Conservation (phyloP, 1,284 basidiomycete genomes). For the Boletus mariae region DNA sequence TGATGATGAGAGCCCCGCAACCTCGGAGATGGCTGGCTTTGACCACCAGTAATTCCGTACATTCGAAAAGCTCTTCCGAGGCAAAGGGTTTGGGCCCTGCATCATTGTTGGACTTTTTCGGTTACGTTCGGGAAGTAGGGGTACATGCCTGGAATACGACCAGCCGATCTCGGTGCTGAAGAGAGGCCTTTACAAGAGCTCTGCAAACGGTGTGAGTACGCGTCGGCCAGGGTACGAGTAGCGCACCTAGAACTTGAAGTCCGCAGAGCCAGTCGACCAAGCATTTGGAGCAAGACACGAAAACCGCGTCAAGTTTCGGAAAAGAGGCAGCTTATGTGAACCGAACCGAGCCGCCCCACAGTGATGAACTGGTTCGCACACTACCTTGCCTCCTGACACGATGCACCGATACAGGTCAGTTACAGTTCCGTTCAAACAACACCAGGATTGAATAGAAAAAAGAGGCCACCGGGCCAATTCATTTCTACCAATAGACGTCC, state of each 20-base stretch:
- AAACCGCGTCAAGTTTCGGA: neutral
- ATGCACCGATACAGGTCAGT: slow-evolving; percentile 30
- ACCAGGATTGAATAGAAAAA: neutral
- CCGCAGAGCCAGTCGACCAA: slow-evolving; percentile 28
- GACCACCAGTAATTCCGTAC: slow-evolving; percentile 35
- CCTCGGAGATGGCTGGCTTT: slow-evolving; percentile 13
- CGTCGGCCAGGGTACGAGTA: neutral
- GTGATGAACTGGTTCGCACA: slow-evolving; percentile 18
- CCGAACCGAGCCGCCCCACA: slow-evolving; percentile 14
- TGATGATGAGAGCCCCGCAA: neutral
- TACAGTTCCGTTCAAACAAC: neutral
- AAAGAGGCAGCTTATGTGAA: slow-evolving; percentile 3
- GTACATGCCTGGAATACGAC: slow-evolving; percentile 17
- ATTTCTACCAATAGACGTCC: slow-evolving; percentile 54
- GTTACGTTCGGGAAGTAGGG: neutral
- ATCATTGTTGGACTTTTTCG: slow-evolving; percentile 2
- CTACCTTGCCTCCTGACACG: slow-evolving; percentile 1
- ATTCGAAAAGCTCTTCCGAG: slow-evolving; percentile 6
- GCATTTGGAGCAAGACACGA: slow-evolving; percentile 13
- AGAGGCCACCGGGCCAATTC: slow-evolving; percentile 62
- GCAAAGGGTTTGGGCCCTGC: slow-evolving; percentile 6
- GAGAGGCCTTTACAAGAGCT: slow-evolving; percentile 7
- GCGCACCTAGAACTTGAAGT: slow-evolving; percentile 22
- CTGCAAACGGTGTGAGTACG: slow-evolving; percentile 16
- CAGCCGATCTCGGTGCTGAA: slow-evolving; percentile 11